Conservation (phyloP, 192 early-diverging fungal genomes). For the Diversispora eburnea region DNA sequence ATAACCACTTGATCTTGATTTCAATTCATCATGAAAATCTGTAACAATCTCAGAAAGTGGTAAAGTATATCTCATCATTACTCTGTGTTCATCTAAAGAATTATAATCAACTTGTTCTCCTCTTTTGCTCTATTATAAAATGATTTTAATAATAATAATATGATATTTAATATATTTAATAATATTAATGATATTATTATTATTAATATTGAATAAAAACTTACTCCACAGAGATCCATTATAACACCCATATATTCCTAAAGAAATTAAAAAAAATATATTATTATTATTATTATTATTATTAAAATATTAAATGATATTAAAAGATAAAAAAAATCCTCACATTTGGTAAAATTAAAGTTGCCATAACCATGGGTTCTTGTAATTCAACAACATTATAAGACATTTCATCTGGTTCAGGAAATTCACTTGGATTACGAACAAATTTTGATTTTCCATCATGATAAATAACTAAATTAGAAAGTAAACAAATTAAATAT, state of each 20-base stretch:
- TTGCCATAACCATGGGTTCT: constrained; percentile 92
- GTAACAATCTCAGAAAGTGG: constrained; percentile 93
- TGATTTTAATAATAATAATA: neutral
- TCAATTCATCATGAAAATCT: constrained; percentile 94
- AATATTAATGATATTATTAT: too few relatives aligned
- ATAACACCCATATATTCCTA: constrained; percentile 70
- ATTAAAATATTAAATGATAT: neutral
- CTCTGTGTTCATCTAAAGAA: constrained; percentile 80
- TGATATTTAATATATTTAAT: too few relatives aligned
- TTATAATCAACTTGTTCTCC: constrained; percentile 86
- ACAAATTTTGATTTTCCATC: constrained; percentile 49
- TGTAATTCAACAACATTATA: constrained; percentile 62
- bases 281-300: neutral
- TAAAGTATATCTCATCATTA: constrained; percentile 80
- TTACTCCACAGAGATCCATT: constrained; percentile 65
- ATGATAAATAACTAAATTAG: constrained; percentile 46
- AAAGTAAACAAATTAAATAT: constrained; percentile 7
- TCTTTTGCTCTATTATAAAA: constrained; percentile 53
- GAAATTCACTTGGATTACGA: constrained; percentile 90
- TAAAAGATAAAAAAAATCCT: constrained; percentile 14
- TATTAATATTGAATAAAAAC: too few relatives aligned
- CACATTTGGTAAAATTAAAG: constrained; percentile 83
- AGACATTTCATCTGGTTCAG: constrained; percentile 64
- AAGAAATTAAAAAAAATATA: neutral
- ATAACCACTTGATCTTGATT: constrained; percentile 87